Evolutionary conservation across 495 filamentous ascomycete species (phyloP).

Genomic region (Xylaria castorea): DNA sequence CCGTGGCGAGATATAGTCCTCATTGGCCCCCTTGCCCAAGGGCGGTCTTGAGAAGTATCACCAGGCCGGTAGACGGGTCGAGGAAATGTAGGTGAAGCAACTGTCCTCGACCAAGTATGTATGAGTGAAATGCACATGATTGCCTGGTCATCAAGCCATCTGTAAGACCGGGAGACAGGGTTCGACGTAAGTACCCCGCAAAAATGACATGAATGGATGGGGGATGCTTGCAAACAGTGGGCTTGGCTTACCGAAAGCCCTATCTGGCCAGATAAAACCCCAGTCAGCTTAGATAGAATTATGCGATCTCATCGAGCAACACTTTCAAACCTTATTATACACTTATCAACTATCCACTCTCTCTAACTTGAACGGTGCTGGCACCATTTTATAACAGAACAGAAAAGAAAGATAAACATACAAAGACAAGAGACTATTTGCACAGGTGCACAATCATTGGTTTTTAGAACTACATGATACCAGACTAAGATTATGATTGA

Average conservation of each 20-base stretch:
- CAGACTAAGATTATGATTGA: neutral
- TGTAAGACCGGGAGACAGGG: neutral
- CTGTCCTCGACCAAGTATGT: neutral
- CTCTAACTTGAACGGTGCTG: neutral
- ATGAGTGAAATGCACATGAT: constrained; percentile 1
- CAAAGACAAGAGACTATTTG: neutral
- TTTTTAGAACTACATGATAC: neutral
- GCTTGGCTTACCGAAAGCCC: constrained; percentile 18
- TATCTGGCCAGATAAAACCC: constrained; percentile 18
- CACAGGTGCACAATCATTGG: neutral
- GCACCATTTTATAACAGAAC: neutral
- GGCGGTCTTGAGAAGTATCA: neutral
- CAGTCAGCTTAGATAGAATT: constrained; percentile 26
- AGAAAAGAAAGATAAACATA: neutral
- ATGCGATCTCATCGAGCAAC: constrained; percentile 44
- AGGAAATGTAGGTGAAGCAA: neutral
- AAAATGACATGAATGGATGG: constrained; percentile 20
- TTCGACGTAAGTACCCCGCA: constrained; percentile 30
- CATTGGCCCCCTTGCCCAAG: constrained; percentile 11
- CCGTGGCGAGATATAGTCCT: neutral
- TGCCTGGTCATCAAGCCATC: constrained; percentile 26
- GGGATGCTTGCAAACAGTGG: constrained; percentile 20
- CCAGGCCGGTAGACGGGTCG: neutral
- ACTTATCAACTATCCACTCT: constrained; percentile 9
- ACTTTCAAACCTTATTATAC: constrained; percentile 11